A percentile compares a stretch with the other conserved stretches of the same genome.
phyloP scores from a whole-genome alignment of 2,329 filamentous ascomycete species.

The Neobulgaria alba region DNA sequence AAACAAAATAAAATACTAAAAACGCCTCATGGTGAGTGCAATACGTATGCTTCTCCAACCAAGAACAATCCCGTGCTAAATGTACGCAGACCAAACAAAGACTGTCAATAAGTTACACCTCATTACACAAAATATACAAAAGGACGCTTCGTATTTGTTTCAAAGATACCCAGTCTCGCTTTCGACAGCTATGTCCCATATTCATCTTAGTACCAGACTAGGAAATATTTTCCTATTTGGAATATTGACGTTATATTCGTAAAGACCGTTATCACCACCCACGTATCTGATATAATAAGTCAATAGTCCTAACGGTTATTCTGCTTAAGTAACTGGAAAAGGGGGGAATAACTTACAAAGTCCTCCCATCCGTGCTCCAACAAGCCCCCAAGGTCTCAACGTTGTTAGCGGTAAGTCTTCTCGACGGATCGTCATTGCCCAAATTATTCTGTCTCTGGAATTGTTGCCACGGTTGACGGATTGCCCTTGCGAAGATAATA shows the following conservation, averaged over 20 bases:
- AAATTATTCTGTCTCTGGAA: slow-evolving; percentile 19
- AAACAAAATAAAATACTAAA: too few species aligned
- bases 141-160: too few species aligned
- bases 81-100: too few species aligned
- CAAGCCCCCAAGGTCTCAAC: slow-evolving; percentile 51
- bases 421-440: slow-evolving; percentile 24
- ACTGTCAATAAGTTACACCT: too few species aligned
- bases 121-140: too few species aligned
- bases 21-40: too few species aligned
- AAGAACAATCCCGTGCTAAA: too few species aligned
- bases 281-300: slow-evolving; percentile 40
- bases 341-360: slow-evolving; percentile 39
- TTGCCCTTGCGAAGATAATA: slow-evolving; percentile 26
- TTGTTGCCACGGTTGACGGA: slow-evolving; percentile 22
- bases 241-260: slow-evolving; percentile 62
- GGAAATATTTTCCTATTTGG: slow-evolving; percentile 51
- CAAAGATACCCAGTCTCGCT: not conserved
- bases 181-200: not conserved
- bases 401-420: slow-evolving; percentile 33
- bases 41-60: too few species aligned
- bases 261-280: slow-evolving; percentile 64
- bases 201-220: slow-evolving; percentile 43
- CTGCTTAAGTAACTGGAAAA: slow-evolving; percentile 4
- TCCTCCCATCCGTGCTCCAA: slow-evolving; percentile 53
- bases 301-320: not conserved